phyloP scores from a whole-genome alignment of 306 rosid genomes.

The Heteromeles arbutifolia region DNA sequence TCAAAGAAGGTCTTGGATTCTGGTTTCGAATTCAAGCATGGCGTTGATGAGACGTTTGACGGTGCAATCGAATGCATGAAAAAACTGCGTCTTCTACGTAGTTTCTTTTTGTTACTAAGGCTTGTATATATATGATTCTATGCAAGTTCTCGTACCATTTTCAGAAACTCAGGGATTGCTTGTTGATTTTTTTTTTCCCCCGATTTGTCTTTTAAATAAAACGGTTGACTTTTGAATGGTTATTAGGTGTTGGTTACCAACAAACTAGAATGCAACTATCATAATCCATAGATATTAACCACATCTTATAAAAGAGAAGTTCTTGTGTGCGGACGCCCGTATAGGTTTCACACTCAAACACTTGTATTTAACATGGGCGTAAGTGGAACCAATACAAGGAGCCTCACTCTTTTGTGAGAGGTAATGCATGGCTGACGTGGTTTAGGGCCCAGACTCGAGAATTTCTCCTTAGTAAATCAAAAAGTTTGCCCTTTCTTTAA shows the following conservation, averaged over 20 bases:
- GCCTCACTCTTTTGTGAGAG: no score
- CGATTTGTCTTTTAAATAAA: background rate
- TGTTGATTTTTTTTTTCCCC: background rate
- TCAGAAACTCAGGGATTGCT: no score
- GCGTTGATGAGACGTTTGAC: constrained; percentile 34
- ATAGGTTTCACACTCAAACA: no score
- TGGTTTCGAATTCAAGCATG: constrained; percentile 43
- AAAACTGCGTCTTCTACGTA: constrained; percentile 33
- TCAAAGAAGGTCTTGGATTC: constrained; percentile 45
- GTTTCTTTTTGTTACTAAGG: background rate
- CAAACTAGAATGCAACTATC: background rate
- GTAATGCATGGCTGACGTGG: no score
- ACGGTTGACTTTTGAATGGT: background rate
- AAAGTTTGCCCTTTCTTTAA: background rate
- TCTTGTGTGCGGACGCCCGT: no score
- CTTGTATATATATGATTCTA: background rate
- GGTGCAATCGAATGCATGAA: constrained; percentile 43
- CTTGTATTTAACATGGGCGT: no score
- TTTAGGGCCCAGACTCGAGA: no score
- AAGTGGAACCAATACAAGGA: no score
- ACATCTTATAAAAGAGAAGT: background rate
- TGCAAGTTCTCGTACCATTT: background rate
- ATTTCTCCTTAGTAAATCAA: background rate
- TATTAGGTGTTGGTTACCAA: background rate
- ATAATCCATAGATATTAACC: background rate